Base-by-base conservation (phyloP, 495 filamentous ascomycete genomes). In the Arthonia radiata region DNA sequence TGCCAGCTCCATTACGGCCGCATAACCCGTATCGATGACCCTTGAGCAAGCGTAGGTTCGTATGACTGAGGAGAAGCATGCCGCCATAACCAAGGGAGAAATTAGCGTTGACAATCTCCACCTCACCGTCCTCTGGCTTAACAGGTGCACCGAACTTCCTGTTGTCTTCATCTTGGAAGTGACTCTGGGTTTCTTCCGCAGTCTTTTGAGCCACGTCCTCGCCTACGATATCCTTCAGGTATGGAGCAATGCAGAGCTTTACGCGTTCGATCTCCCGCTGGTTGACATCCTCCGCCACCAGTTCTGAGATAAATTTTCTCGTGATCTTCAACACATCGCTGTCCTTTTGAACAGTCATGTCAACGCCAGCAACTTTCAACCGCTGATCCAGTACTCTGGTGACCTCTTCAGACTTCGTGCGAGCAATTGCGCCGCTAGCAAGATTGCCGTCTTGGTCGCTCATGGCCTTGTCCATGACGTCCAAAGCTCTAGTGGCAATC, bases 21-120 rank as follows among this genome's bases (percentile, higher is more conserved):
- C 80, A 91, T 12, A 99, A 72, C 44, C 86, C 86, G 41, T 99
- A 99, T 13, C 86, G 71, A 49, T 94, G 86, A 33, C 86, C 86
- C 54, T 92, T 90, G 33, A 92, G 58, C 8, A 99, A 66, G 14
- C 76, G 72, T 4, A 99, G 64, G 41, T 93, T 94, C 29, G 86
- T 94, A 54, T 94, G 86, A 9, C 75, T 90, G 12, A 99, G 66
- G 37, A 99, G 57, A 35, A 99, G 72, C 83, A 93, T 94, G 44
- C 89, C 86, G 44, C 86, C 86, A 40, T 99, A 99, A 10, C 79
- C 86, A 9, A 99, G 62, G 11, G 86, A 99, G 57, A 99, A 99
- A 44, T 90, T 72, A 22, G 89, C 79, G 41, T 99, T 93, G 41
- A 99, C 86, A 39, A 99, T 92, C 45, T 93, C 86, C 17, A 74